Base-by-base conservation (phyloP, 345 rosid genomes). In the Eutrema japonicum region DNA sequence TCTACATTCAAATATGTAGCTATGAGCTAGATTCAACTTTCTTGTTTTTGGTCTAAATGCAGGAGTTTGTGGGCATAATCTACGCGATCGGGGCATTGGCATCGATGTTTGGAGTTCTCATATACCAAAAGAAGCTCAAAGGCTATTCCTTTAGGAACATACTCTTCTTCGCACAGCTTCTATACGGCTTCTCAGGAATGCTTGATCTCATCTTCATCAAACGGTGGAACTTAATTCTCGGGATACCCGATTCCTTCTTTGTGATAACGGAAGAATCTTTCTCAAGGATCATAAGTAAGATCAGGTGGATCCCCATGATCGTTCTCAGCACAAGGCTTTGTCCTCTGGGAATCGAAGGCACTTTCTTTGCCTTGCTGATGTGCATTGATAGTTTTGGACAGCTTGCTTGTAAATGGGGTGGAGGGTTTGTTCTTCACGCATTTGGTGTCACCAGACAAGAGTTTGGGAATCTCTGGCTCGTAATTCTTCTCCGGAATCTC, bases 251-350 rank as follows among this genome's bases (percentile, higher is more conserved):
- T 70, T 89, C 70, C 49, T 86, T 88, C 82, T 92, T 89, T 43
- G 88, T 92, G 27, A 82, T 92, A 18, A 22, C 71, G 3, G 93
- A 92, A 72, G 90, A 92, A 80, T 86, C 93, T 11, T 80, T 89
- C 37, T 66, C 89, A 2, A 81, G 81, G 52, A 79, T 89, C 33
- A 75, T 91, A 47, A 80, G 76, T 67, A 77, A 84, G 80, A 83
- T 91, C 71, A 59, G 85, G 77, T 89, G 96, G 97, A 91, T 84
- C 55, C 97, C 92, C 0, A 91, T 91, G 93, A 76, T 89, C 3
- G 87, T 91, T 12, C 73, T 91, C 16, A 89, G 92, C 78, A 88
- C 93, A 5, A 70, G 83, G 77, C 87, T 92, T 2, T 89, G 96
- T 72, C 96, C 96, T 71, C 46, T 81, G 29, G 93, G 97, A 66